These are phyloP conservation scores for Pneumocystis oryctolagi DNA, from an alignment of 1,139 yeast genomes.

Conservation along the genomic window DNA sequence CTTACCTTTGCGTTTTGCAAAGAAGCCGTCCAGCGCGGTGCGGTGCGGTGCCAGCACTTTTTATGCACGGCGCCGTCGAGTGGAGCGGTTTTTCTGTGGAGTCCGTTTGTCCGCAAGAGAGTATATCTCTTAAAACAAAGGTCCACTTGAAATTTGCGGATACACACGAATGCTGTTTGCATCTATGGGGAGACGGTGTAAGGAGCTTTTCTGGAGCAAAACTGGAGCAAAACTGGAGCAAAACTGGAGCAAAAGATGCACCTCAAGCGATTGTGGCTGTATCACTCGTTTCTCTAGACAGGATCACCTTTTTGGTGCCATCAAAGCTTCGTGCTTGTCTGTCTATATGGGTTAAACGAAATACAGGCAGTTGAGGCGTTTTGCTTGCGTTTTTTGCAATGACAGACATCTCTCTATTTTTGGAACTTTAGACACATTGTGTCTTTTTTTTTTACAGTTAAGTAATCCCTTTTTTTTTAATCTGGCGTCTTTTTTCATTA, in stretches of 20 bases:
- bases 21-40: neutral
- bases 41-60: no score
- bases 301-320: slow-evolving; percentile 1
- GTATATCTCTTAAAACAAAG: neutral
- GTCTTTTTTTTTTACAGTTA: neutral
- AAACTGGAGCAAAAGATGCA: neutral
- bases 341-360: neutral
- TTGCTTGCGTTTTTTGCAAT: neutral
- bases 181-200: no score
- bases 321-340: slow-evolving; percentile 1
- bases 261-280: neutral
- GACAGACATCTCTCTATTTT: neutral
- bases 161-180: neutral
- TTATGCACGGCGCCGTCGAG: no score
- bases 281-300: neutral
- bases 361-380: neutral
- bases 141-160: neutral
- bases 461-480: neutral
- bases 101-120: neutral
- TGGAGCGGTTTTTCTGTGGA: neutral
- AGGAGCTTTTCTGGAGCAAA: neutral
- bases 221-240: no score
- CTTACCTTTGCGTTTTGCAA: neutral
- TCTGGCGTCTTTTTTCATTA: neutral
- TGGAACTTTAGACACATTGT: neutral